These are phyloP conservation scores for Skeletonema potamos DNA, from an alignment of 108 stramenopile genomes.

Conservation along the genomic window DNA sequence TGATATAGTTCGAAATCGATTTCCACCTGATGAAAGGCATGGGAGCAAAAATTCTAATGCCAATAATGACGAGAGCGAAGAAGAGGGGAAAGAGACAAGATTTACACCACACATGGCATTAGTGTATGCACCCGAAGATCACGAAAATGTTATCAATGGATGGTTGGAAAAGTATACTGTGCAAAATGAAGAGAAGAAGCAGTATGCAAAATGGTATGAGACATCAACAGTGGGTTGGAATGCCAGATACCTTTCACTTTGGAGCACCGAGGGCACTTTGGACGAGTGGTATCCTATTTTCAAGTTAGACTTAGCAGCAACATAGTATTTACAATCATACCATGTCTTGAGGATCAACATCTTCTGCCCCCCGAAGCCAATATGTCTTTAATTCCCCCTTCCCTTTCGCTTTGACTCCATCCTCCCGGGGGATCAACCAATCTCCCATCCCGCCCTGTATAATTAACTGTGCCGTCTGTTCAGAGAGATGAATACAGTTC, in stretches of 20 bases:
- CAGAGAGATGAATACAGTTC: slow-evolving; percentile 51
- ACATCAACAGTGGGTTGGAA: slow-evolving; percentile 8
- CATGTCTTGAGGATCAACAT: neutral
- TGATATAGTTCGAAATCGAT: slow-evolving; percentile 16
- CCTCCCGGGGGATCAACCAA: slow-evolving; percentile 47
- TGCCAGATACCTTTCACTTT: slow-evolving; percentile 39
- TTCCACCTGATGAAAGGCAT: slow-evolving; percentile 54
- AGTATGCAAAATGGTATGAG: slow-evolving; percentile 12
- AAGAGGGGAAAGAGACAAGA: neutral
- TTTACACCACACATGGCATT: slow-evolving; percentile 52
- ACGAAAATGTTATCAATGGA: slow-evolving; percentile 9
- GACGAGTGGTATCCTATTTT: slow-evolving; percentile 39
- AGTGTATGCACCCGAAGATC: slow-evolving; percentile 44
- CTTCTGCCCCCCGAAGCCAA: slow-evolving; percentile 35
- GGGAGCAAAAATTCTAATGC: neutral
- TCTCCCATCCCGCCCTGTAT: slow-evolving; percentile 41
- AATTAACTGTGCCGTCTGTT: slow-evolving; percentile 56
- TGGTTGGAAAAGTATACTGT: slow-evolving; percentile 25
- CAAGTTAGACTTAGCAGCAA: slow-evolving; percentile 23
- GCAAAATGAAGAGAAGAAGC: slow-evolving; percentile 4
- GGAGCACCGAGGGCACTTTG: slow-evolving; percentile 42
- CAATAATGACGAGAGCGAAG: neutral
- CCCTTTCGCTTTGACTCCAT: slow-evolving; percentile 51
- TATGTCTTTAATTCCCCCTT: slow-evolving; percentile 67
- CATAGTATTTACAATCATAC: neutral